Base-by-base conservation (phyloP, 495 filamentous ascomycete species). In the Clohesyomyces aquaticus region DNA sequence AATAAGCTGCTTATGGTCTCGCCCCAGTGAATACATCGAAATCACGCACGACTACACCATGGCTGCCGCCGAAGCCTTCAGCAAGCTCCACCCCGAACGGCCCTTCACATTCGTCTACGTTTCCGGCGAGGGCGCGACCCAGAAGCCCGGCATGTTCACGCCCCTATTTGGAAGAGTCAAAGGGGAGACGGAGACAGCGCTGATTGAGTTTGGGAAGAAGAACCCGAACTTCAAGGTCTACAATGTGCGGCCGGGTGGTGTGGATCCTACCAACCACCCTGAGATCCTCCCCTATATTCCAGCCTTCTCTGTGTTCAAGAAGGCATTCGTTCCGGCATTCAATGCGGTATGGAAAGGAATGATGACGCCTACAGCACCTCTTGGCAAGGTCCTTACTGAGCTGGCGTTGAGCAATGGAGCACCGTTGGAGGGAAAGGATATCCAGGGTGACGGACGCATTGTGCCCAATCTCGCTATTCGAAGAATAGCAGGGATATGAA, bases 101-200 rank as follows among this genome's bases (percentile, higher is more conserved):
- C 77, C 83, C 16, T 85, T 91, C 76, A 83, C 81, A 42, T 91
- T 91, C 67, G 77, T 91, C 67, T 86, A 86, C 69, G 82, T 91
- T 47, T 89, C 87, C 0, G 88, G 88, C 25, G 79, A 79, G 58
- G 81, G 83, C 28, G 74, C 80, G 1, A 77, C 77, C 12, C 73
- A 73, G 4, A 85, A 85, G 0, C 67, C 67, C 14, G 79, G 78
- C 2, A 66, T 73, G 1, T 79, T 86, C 55, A 81, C 83, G 0
- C 73, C 83, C 21, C 70, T 85, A 23, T 88, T 84, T 58, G 85
- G 77, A 3, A 70, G 79, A 32, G 74, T 87, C 28, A 91, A 91
- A 71, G 88, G 88, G 0, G 76, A 84, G 59, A 76, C 81, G 16
- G 88, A 91, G 70, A 22, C 78, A 0, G 68, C 76, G 1, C 80